phyloP scores from a whole-genome alignment of 257 asterid genomes.

The Prunella vulgaris region DNA sequence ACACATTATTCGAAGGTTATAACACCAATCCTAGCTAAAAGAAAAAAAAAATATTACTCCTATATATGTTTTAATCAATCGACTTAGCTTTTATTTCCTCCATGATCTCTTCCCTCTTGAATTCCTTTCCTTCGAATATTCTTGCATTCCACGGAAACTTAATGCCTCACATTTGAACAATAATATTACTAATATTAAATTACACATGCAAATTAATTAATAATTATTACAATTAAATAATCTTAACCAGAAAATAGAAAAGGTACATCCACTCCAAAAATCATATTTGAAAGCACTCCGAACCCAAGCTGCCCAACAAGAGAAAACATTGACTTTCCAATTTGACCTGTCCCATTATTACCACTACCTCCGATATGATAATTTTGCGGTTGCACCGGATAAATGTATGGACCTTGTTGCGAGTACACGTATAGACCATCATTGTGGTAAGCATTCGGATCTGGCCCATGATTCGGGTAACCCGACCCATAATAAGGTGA shows the following conservation, averaged over 20 bases:
- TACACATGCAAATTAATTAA: too few species aligned
- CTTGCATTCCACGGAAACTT: too few species aligned
- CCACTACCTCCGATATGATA: background rate
- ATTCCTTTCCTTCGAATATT: too few species aligned
- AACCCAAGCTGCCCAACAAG: slow-evolving; percentile 31
- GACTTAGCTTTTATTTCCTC: too few species aligned
- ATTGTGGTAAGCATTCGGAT: background rate
- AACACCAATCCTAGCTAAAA: too few species aligned
- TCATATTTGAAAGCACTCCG: slow-evolving; percentile 37
- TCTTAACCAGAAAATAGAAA: slow-evolving; percentile 5
- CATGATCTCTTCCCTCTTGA: too few species aligned
- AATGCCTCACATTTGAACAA: too few species aligned
- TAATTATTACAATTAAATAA: too few species aligned
- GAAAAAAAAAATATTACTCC: too few species aligned
- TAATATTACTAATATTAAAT: too few species aligned
- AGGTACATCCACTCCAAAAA: slow-evolving; percentile 35
- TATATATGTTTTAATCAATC: too few species aligned
- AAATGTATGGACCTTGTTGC: background rate
- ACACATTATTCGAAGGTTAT: too few species aligned
- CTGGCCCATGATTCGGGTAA: background rate
- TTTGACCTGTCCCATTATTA: background rate
- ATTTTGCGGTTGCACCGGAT: background rate
- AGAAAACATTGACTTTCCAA: slow-evolving; percentile 32
- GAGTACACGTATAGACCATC: slow-evolving; percentile 20
- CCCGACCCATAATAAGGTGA: background rate